These are phyloP conservation scores for Penicillium canescens DNA, from an alignment of 495 filamentous ascomycete species.

Conservation along the genomic window DNA sequence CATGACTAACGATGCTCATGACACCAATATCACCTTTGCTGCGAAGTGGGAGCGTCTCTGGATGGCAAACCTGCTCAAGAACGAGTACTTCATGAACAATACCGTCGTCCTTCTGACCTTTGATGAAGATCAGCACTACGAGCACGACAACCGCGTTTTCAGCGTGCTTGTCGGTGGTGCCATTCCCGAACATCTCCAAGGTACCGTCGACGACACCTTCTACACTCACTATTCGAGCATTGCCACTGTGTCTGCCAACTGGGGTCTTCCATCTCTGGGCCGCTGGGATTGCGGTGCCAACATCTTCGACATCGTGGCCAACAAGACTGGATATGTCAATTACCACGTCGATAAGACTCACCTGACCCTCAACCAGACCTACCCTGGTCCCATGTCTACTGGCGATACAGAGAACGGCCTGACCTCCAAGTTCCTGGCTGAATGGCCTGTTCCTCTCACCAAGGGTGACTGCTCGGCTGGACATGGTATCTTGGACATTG, in stretches of 20 bases:
- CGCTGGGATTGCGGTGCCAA: constrained; percentile 75
- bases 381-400: constrained; percentile 43
- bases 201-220: constrained; percentile 63
- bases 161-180: constrained; percentile 65
- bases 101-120: constrained; percentile 53
- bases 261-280: constrained; percentile 65
- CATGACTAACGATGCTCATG: constrained; percentile 74
- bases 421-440: constrained; percentile 27
- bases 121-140: constrained; percentile 65
- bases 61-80: constrained; percentile 58
- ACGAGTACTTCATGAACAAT: constrained; percentile 62
- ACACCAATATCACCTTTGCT: constrained; percentile 62
- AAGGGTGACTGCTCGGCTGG: constrained; percentile 43
- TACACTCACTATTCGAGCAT: constrained; percentile 75
- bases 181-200: constrained; percentile 55
- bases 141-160: constrained; percentile 54
- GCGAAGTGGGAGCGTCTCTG: constrained; percentile 60
- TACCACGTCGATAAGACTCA: constrained; percentile 44
- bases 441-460: constrained; percentile 46
- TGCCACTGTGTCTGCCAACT: constrained; percentile 67
- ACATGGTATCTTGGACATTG: constrained; percentile 38
- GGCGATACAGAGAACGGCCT: constrained; percentile 14
- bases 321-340: constrained; percentile 58
- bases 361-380: constrained; percentile 45
- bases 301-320: constrained; percentile 60